phyloP scores from a whole-genome alignment of 2,329 filamentous ascomycete genomes.

The Neophaeococcomyces aloes region DNA sequence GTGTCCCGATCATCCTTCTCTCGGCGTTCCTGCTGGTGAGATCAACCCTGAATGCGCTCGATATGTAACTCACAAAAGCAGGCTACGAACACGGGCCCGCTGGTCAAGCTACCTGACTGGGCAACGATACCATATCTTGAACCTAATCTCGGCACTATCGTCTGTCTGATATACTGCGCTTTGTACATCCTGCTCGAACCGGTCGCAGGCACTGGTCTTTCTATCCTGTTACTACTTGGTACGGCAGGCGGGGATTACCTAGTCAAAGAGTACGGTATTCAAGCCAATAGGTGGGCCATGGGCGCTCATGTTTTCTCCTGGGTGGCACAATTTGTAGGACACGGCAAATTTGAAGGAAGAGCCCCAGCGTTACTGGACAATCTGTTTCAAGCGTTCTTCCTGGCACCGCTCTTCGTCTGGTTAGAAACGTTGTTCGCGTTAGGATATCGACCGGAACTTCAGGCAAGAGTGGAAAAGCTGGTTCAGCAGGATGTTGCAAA shows the following conservation, averaged over 20 bases:
- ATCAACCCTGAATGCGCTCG: background rate
- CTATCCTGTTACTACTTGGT: constrained; percentile 62
- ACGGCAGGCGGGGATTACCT: constrained; percentile 69
- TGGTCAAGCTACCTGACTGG: constrained; percentile 44
- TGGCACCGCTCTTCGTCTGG: constrained; percentile 96
- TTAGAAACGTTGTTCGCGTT: constrained; percentile 83
- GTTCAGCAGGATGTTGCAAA: constrained; percentile 69
- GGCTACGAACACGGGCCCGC: constrained; percentile 46
- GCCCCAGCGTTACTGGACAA: constrained; percentile 87
- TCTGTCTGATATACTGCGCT: constrained; percentile 54
- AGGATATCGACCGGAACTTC: constrained; percentile 81
- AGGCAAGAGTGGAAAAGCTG: constrained; percentile 64
- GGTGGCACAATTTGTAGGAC: constrained; percentile 84
- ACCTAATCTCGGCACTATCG: constrained; percentile 49
- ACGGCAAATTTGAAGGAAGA: constrained; percentile 77
- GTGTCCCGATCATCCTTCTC: constrained; percentile 51
- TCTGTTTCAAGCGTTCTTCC: constrained; percentile 77
- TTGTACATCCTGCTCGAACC: constrained; percentile 91
- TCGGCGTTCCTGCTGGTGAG: constrained; percentile 51
- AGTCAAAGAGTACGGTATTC: constrained; percentile 50
- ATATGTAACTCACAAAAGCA: constrained; percentile 23
- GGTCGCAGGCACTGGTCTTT: constrained; percentile 70
- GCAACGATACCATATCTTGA: constrained; percentile 48
- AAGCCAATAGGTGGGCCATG: constrained; percentile 55
- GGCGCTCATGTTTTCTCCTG: constrained; percentile 64